Evolutionary conservation across 2,329 filamentous ascomycete genomes (phyloP).

Genomic region (Coniochaeta sp.): DNA sequence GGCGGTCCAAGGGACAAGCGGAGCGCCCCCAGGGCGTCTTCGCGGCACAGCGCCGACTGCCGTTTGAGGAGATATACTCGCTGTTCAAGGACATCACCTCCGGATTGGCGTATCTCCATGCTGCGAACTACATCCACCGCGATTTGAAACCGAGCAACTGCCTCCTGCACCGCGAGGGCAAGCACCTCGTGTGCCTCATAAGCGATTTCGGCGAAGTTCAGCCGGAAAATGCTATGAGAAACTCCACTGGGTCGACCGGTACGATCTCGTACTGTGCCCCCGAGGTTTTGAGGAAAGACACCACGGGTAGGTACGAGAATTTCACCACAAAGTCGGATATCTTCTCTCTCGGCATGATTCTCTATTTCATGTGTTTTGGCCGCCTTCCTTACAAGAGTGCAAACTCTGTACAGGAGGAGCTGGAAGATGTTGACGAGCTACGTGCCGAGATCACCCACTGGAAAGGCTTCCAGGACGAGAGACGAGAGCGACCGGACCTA

Average conservation of each 20-base stretch:
- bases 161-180: conserved; percentile 69
- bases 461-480: conserved; percentile 77
- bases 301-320: conserved; percentile 71
- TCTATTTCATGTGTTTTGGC: conserved; percentile 97
- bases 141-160: conserved; percentile 97
- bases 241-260: conserved; percentile 86
- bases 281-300: conserved; percentile 70
- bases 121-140: conserved; percentile 88
- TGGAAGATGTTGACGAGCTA: conserved; percentile 81
- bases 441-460: conserved; percentile 80
- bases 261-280: conserved; percentile 98
- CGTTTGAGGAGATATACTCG: conserved; percentile 91
- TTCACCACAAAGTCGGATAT: conserved; percentile 97
- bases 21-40: conserved; percentile 51
- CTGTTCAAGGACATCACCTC: conserved; percentile 95
- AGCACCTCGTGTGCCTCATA: conserved; percentile 71
- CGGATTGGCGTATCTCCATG: conserved; percentile 82
- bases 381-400: conserved; percentile 78
- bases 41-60: conserved; percentile 33
- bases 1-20: conserved; percentile 62
- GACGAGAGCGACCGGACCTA: conserved; percentile 68
- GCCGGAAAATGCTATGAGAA: conserved; percentile 69
- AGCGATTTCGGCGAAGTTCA: conserved; percentile 99
- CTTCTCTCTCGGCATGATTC: conserved; percentile 97
- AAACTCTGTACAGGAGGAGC: conserved; percentile 80